Percentiles rank a stretch among this genome's conserved stretches.
These are phyloP conservation scores for Alternaria panax DNA, from an alignment of 2,329 filamentous ascomycete species.

Conservation along the genomic window DNA sequence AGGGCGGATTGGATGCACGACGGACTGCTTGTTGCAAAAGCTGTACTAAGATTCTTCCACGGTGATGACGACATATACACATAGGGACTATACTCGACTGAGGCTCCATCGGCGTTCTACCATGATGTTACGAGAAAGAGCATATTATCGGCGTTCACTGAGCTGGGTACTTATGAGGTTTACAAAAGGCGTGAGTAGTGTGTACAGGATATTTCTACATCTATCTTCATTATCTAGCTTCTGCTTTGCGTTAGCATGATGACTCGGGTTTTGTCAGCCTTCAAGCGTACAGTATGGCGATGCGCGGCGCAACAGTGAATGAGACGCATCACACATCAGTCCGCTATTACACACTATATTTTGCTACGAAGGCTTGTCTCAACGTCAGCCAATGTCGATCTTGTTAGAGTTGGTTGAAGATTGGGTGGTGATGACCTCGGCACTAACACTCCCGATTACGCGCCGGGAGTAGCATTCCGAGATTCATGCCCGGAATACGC, in stretches of 20 bases:
- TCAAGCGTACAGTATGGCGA: background rate
- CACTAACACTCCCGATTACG: background rate
- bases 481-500: conserved; percentile 8
- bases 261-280: background rate
- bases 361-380: background rate
- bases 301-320: background rate
- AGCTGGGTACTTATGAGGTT: background rate
- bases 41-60: conserved; percentile 44
- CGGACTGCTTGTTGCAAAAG: conserved; percentile 38
- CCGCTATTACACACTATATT: too few relatives aligned
- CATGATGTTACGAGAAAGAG: background rate
- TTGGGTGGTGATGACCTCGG: background rate
- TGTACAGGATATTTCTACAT: background rate
- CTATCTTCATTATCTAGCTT: background rate
- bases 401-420: background rate
- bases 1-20: conserved; percentile 45
- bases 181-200: background rate
- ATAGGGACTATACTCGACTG: background rate
- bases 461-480: background rate
- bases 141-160: background rate
- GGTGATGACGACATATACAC: conserved; percentile 39
- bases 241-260: background rate
- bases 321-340: background rate
- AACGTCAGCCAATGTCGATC: background rate
- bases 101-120: background rate